Conservation (phyloP, 495 filamentous ascomycete genomes). For the Neurospora sp. region DNA sequence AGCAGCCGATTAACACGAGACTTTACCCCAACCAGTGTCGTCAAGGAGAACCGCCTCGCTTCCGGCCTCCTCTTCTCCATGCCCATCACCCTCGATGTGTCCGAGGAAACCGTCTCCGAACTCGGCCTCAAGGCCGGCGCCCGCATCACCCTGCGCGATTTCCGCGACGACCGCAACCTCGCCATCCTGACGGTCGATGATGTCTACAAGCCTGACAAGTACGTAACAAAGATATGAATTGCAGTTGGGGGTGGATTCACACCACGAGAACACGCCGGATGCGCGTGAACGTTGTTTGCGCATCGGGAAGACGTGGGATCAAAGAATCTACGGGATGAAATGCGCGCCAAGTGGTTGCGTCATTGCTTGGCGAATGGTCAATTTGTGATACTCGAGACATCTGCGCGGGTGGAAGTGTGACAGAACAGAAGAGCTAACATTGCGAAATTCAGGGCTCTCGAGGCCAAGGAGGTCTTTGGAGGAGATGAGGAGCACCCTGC, state of each 20-base stretch:
- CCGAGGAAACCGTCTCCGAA: slow-evolving; percentile 59
- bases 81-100: slow-evolving; percentile 87
- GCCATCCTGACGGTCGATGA: slow-evolving; percentile 95
- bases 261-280: slow-evolving; percentile 11
- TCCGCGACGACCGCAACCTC: slow-evolving; percentile 90
- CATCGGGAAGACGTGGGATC: background rate
- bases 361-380: slow-evolving; percentile 14
- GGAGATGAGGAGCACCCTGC: slow-evolving; percentile 91
- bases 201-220: slow-evolving; percentile 96
- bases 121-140: slow-evolving; percentile 64
- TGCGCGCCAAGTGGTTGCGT: slow-evolving; percentile 20
- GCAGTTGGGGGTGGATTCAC: slow-evolving; percentile 2
- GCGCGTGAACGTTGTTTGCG: slow-evolving; percentile 28
- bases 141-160: slow-evolving; percentile 81
- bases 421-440: background rate
- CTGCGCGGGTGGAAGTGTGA: background rate
- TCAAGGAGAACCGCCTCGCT: slow-evolving; percentile 71
- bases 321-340: background rate
- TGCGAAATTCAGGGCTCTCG: slow-evolving; percentile 50
- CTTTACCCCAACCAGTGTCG: slow-evolving; percentile 50
- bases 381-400: background rate
- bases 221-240: slow-evolving; percentile 25
- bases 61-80: slow-evolving; percentile 93
- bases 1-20: background rate
- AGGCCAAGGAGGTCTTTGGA: slow-evolving; percentile 90